Percentiles rank a stretch among this genome's conserved stretches.
Conservation (phyloP, 1,139 yeast species). For the Saccharomyces pastorianus region DNA sequence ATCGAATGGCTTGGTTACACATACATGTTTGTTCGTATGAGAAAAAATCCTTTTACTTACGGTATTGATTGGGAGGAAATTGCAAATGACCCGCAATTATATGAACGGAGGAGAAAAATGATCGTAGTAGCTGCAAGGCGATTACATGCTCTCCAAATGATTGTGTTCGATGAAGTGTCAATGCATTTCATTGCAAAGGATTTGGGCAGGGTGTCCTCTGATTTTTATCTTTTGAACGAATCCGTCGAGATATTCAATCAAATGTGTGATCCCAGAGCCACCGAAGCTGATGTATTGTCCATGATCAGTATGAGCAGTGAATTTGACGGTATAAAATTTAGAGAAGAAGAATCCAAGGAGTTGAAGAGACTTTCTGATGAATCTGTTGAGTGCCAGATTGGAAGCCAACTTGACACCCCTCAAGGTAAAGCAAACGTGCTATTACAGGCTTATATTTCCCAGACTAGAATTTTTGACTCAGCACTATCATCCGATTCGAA, state of each 20-base stretch:
- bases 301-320: constrained; percentile 91
- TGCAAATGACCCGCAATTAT: constrained; percentile 72
- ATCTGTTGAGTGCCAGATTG: constrained; percentile 72
- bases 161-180: constrained; percentile 79
- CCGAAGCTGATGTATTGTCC: constrained; percentile 86
- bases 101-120: constrained; percentile 66
- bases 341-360: constrained; percentile 82
- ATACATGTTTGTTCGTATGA: constrained; percentile 88
- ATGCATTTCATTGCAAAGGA: constrained; percentile 79
- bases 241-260: constrained; percentile 86
- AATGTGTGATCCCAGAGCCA: constrained; percentile 72
- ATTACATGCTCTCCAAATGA: constrained; percentile 82
- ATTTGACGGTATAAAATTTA: constrained; percentile 79
- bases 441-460: constrained; percentile 81
- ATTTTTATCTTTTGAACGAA: constrained; percentile 77
- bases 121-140: constrained; percentile 72
- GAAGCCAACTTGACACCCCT: constrained; percentile 65
- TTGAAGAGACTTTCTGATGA: constrained; percentile 53
- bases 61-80: constrained; percentile 89
- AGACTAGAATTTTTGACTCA: constrained; percentile 63
- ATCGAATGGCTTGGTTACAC: constrained; percentile 96
- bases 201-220: constrained; percentile 89
- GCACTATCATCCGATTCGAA: constrained; percentile 80
- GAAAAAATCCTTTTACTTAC: constrained; percentile 84
- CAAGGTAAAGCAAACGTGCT: constrained; percentile 84